A percentile compares a stretch with the other conserved stretches of the same genome.
These are phyloP conservation scores for Cyclotella choctawhatcheeana DNA, from an alignment of 108 stramenopile genomes.

Conservation along the genomic window DNA sequence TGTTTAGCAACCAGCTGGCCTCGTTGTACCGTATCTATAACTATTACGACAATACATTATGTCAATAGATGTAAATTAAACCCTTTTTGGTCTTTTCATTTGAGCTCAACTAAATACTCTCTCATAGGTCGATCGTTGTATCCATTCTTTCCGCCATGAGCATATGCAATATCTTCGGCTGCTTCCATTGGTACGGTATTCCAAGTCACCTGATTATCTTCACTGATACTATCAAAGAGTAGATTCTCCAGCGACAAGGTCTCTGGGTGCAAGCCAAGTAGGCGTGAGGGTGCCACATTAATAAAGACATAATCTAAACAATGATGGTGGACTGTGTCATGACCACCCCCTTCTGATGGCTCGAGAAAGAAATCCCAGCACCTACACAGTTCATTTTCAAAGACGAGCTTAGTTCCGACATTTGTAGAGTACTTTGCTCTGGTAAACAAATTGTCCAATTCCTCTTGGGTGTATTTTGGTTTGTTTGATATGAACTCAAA, in stretches of 20 bases:
- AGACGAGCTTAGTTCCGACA: constrained; percentile 39
- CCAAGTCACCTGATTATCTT: constrained; percentile 44
- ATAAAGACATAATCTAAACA: constrained; percentile 40
- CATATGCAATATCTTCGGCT: constrained; percentile 14
- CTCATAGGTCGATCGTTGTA: constrained; percentile 44
- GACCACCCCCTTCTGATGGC: constrained; percentile 27
- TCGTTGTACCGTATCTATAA: too few species aligned
- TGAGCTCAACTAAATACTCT: constrained; percentile 45
- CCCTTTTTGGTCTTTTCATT: constrained; percentile 9
- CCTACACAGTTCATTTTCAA: constrained; percentile 39
- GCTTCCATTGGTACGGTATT: constrained; percentile 30
- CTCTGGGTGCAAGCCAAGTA: constrained; percentile 18
- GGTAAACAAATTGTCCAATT: constrained; percentile 16
- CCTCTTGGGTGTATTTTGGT: constrained; percentile 24
- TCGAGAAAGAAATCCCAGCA: constrained; percentile 50
- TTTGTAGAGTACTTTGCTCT: constrained; percentile 31
- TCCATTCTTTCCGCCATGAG: constrained; percentile 50
- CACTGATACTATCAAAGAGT: constrained; percentile 38
- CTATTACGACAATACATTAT: too few species aligned
- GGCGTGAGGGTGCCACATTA: constrained; percentile 28
- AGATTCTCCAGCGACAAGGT: constrained; percentile 19
- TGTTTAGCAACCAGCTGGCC: constrained; percentile 12
- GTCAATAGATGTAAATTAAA: too few species aligned
- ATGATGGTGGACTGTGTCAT: constrained; percentile 14
- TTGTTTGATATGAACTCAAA: constrained; percentile 28